Evolutionary conservation across 2,329 filamentous ascomycete genomes (phyloP), one percentile per base, ranked within the genome.

Genomic region (Neurospora crassa): DNA sequence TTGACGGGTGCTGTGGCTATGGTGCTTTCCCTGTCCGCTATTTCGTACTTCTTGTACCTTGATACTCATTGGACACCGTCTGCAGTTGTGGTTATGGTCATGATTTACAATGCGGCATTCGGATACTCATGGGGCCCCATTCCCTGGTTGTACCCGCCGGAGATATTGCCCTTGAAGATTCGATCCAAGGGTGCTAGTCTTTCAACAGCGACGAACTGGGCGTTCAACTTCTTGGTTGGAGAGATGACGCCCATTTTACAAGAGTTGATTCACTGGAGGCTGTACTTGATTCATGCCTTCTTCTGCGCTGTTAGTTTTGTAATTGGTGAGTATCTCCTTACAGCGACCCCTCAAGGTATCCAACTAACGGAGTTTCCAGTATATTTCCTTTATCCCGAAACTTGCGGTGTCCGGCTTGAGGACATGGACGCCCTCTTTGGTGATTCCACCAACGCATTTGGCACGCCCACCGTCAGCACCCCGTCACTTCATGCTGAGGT

Each of bases 101-200:
- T 98, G 92, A 91, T 97, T 68, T 99, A 98, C 83, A 99, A 99
- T 78, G 96, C 95, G 5, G 92, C 96, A 8, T 99, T 98, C 80
- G 96, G 96, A 68, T 97, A 94, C 79, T 89, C 87, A 18, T 99
- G 96, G 96, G 96, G 96, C 20, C 96, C 96, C 1, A 97, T 99
- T 73, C 96, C 96, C 10, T 99, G 96, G 96, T 85, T 99, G 18
- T 98, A 98, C 80, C 96, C 96, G 16, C 96, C 96, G n/a, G 96
- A 99, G 85, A 99, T 99, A 73, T 86, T 99, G 63, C 96, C 96
- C 5, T 85, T 99, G 73, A 97, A 94, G 84, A 97, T 98, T 79
- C 91, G 96, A 77, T 97, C 95, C 72, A 98, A 98, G 85, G 96
- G 96, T 73, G 95, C 96, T 70, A 97, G 94, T 86, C 82, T 99